Evolutionary conservation across 1,284 basidiomycete genomes (phyloP), one percentile per base, ranked within the genome.

Genomic region (Coriolopsis trogii): DNA sequence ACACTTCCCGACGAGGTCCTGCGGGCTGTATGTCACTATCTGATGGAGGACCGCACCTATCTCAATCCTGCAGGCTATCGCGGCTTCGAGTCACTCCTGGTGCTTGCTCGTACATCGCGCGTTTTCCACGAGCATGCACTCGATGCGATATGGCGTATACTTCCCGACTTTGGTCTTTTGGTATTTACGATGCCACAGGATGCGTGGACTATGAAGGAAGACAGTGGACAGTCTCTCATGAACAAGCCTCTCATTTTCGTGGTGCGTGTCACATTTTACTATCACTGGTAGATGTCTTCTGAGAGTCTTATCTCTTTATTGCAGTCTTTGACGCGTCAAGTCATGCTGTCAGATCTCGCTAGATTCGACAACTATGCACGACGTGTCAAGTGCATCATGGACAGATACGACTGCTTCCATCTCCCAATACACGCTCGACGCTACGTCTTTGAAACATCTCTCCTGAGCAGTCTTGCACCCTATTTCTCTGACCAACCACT

Each of bases 41-140:
- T 41, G 12, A 5, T 28, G 25, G 21, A 41, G 23, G 9, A 24
- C 23, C 16, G 8, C 21, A 24, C n/a, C 34, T 37, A 16, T 15
- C 18, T 37, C 18, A 16, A 12, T 13, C 15, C 4, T 25, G 38
- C n/a, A 9, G 38, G 21, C 10, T 31, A 23, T 15, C 10, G 12
- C 10, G 31, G 44, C n/a, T n/a, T 51, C n/a, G 23, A 24, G 7
- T 20, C 25, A 16, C 12, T 53, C 25, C 24, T 46, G 15, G n/a
- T 37, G 4, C 49, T 51, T 8, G 46, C 49, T 18, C 26, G 38
- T 12, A 56, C 49, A 5, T 45, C 54, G 9, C 46, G 42, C 2
- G 31, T 20, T 13, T 43, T 55, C 3, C 49, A 51, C 34, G 46
- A 51, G 15, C 39, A 48, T 10, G 53, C 53, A 3, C n/a, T 44